Evolutionary conservation across 495 filamentous ascomycete genomes (phyloP).

Genomic region (Trichoderma virens): DNA sequence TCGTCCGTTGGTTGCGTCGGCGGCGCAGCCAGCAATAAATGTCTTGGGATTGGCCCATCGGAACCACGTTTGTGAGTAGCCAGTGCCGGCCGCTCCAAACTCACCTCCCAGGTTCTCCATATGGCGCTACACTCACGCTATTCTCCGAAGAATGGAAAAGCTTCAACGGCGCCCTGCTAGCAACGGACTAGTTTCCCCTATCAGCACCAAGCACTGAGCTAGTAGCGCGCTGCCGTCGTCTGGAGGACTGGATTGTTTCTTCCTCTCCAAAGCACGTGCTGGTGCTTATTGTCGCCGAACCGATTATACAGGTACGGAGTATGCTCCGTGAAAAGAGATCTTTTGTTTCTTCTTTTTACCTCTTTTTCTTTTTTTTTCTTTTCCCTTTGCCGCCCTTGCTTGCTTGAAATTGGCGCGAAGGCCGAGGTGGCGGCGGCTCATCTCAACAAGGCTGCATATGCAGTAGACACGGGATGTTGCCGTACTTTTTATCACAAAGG

Average conservation of each 20-base stretch:
- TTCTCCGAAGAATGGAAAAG: conserved; percentile 3
- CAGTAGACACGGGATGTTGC: too few relatives aligned
- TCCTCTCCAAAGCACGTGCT: not conserved
- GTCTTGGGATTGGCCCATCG: not conserved
- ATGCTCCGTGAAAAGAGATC: not conserved
- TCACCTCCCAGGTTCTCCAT: not conserved
- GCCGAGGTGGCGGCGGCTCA: not conserved
- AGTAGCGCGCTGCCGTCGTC: not conserved
- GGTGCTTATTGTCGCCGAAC: not conserved
- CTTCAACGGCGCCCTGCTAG: not conserved
- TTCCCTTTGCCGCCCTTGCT: too few relatives aligned
- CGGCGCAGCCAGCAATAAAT: not conserved
- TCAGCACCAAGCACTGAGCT: not conserved
- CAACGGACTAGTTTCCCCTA: not conserved
- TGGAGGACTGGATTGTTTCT: not conserved
- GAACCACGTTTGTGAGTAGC: not conserved
- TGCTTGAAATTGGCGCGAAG: not conserved
- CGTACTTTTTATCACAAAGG: too few relatives aligned
- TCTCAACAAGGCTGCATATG: not conserved
- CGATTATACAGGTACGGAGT: not conserved
- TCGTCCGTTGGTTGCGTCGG: not conserved
- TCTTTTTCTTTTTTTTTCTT: too few relatives aligned
- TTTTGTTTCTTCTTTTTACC: too few relatives aligned
- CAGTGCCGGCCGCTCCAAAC: not conserved
- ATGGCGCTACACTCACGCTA: not conserved